Base-by-base conservation (phyloP, 2,329 filamentous ascomycete species). In the Pseudocercospora musae region DNA sequence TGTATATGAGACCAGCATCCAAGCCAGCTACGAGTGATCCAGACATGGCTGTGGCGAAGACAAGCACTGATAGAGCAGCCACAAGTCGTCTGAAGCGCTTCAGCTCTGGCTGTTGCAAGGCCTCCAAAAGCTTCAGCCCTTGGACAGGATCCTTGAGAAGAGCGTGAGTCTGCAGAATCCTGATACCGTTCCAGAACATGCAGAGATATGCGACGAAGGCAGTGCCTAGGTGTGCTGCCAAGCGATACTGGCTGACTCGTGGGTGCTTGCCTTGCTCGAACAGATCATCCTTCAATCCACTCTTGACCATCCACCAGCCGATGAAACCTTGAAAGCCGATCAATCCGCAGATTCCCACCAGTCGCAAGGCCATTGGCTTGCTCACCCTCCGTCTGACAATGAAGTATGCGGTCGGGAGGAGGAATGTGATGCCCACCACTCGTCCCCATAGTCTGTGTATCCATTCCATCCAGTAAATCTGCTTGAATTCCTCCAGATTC, bases 391-490 rank as follows among this genome's bases (percentile, higher is more conserved):
- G 87, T 48, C 89, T 87, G 20, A 89, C 88, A 73, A 97, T 85
- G 74, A 98, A 96, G 82, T 96, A 98, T 60, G 89, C 78, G 7
- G 94, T 91, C 1, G 95, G 95, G 1, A 97, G 74, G 53, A 96
- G 87, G 77, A 98, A 97, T 56, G 91, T 89, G 66, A 98, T 78
- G 62, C 95, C 95, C 62, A 99, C 91, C 70, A 96, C 83, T 67
- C 95, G 89, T 50, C 95, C 95, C 93, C 95, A 98, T 59, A 97
- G 84, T 29, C 95, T 87, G 78, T 99, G 95, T 48, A 89, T 87
- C 95, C 95, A 99, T 82, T 99, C 95, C 95, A 98, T 98, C 77
- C 90, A 99, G 84, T 98, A 99, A 69, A 99, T 99, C 75, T 95
- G 89, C 78, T 98, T 97, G 81, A 98, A 99, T 76, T 99, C 95